These are phyloP conservation scores for Paraconiothyrium sp. DNA, from an alignment of 2,329 filamentous ascomycete species.

Conservation along the genomic window DNA sequence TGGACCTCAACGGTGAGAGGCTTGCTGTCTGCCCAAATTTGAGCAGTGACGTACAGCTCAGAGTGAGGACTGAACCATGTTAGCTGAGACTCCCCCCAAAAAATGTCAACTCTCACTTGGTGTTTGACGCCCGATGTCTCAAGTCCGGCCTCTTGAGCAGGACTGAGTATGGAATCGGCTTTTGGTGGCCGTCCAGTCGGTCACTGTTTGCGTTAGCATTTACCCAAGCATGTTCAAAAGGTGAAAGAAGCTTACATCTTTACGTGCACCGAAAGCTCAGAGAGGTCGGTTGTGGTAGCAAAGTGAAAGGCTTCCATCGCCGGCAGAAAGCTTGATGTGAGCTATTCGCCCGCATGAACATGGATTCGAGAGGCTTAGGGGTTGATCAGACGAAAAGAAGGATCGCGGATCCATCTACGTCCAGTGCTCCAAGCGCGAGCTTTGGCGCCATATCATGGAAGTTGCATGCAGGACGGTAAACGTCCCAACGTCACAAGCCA, in stretches of 20 bases:
- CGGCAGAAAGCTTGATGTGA: constrained; percentile 29
- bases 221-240: neutral
- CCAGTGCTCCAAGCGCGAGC: neutral
- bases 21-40: constrained; percentile 96
- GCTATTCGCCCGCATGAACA: constrained; percentile 29
- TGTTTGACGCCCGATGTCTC: constrained; percentile 86
- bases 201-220: constrained; percentile 61
- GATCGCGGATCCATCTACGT: neutral
- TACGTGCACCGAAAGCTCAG: constrained; percentile 70
- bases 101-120: constrained; percentile 63
- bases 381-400: neutral
- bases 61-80: constrained; percentile 70
- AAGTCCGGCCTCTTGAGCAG: constrained; percentile 82
- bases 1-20: constrained; percentile 91
- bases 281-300: constrained; percentile 84
- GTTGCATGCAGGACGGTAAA: constrained; percentile 9
- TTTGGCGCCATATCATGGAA: neutral
- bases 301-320: constrained; percentile 96
- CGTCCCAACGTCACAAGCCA: constrained; percentile 13
- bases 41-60: constrained; percentile 91
- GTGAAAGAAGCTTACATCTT: constrained; percentile 64
- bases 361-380: neutral
- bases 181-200: constrained; percentile 80
- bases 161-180: constrained; percentile 77
- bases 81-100: neutral